These are phyloP conservation scores for Pleurotus tuber-regium DNA, from an alignment of 768 basidiomycete species.

Conservation along the genomic window DNA sequence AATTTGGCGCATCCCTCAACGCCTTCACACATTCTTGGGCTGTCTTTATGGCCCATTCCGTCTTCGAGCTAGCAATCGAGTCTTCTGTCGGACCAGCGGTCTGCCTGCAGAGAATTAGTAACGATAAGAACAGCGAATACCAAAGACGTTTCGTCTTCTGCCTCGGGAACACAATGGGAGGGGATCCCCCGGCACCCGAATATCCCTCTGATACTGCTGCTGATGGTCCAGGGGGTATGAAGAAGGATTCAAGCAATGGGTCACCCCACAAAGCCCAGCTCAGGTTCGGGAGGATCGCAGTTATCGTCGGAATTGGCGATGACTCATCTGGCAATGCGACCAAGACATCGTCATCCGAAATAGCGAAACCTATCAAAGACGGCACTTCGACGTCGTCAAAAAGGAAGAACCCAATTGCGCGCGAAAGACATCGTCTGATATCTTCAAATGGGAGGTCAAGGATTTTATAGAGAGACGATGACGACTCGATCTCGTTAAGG, in stretches of 20 bases:
- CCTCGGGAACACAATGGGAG: slow-evolving; percentile 53
- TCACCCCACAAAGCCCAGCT: slow-evolving; percentile 72
- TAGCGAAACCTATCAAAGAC: slow-evolving; percentile 62
- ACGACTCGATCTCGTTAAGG: slow-evolving; percentile 41
- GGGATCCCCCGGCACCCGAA: slow-evolving; percentile 41
- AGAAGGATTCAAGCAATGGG: slow-evolving; percentile 67
- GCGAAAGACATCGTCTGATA: slow-evolving; percentile 52
- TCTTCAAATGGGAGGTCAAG: slow-evolving; percentile 36
- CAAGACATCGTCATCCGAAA: slow-evolving; percentile 56
- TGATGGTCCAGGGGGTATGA: slow-evolving; percentile 47
- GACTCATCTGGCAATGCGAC: slow-evolving; percentile 33
- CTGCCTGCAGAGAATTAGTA: slow-evolving; percentile 39
- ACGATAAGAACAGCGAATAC: slow-evolving; percentile 69
- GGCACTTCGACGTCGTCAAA: slow-evolving; percentile 79
- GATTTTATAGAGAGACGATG: slow-evolving; percentile 16
- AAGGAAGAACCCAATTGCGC: slow-evolving; percentile 72
- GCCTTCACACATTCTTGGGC: slow-evolving; percentile 35
- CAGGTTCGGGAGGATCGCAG: slow-evolving; percentile 47
- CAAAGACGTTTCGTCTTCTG: slow-evolving; percentile 76
- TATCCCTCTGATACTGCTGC: slow-evolving; percentile 63
- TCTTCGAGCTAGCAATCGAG: slow-evolving; percentile 20
- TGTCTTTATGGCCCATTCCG: slow-evolving; percentile 40
- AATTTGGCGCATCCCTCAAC: slow-evolving; percentile 51
- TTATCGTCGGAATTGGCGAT: slow-evolving; percentile 25
- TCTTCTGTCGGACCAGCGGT: slow-evolving; percentile 10